These are phyloP conservation scores for Trebouxia sp. DNA, from an alignment of 139 green algal species.

Conservation along the genomic window DNA sequence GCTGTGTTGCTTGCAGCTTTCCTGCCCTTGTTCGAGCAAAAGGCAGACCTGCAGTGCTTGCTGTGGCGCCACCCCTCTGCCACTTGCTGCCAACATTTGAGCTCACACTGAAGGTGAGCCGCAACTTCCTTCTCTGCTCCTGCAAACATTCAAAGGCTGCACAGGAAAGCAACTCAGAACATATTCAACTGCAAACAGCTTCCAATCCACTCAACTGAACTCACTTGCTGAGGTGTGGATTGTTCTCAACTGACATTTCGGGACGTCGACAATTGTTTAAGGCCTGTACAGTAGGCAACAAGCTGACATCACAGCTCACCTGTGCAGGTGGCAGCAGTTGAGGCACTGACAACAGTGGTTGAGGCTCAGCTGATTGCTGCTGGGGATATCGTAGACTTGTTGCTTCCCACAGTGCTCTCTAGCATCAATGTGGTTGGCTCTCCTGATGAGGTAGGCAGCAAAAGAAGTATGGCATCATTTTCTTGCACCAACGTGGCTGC, in stretches of 20 bases:
- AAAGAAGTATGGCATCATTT: background rate
- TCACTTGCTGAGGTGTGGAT: too few species aligned
- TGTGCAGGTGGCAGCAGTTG: slow-evolving; percentile 17
- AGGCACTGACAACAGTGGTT: slow-evolving; percentile 1
- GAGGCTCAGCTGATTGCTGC: background rate
- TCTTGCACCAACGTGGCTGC: too few species aligned
- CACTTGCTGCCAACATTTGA: slow-evolving; percentile 14
- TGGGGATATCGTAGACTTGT: background rate
- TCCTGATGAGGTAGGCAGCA: slow-evolving; percentile 12
- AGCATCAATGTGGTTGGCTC: slow-evolving; percentile 7
- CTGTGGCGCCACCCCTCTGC: background rate
- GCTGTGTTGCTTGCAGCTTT: background rate
- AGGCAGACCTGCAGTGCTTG: slow-evolving; percentile 8
- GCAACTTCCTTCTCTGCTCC: background rate
- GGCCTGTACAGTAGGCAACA: too few species aligned
- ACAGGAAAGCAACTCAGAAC: too few species aligned
- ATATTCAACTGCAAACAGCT: too few species aligned
- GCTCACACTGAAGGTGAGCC: slow-evolving; percentile 7
- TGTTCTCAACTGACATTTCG: too few species aligned
- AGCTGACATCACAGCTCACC: too few species aligned
- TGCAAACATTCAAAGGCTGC: too few species aligned
- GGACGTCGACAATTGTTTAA: too few species aligned
- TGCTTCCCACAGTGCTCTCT: slow-evolving; percentile 17
- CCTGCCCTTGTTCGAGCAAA: slow-evolving; percentile 5
- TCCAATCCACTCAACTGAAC: too few species aligned